A percentile compares a stretch with the other conserved stretches of the same genome.
phyloP scores from a whole-genome alignment of 2,329 filamentous ascomycete genomes.

The Ophiostoma australiae region DNA sequence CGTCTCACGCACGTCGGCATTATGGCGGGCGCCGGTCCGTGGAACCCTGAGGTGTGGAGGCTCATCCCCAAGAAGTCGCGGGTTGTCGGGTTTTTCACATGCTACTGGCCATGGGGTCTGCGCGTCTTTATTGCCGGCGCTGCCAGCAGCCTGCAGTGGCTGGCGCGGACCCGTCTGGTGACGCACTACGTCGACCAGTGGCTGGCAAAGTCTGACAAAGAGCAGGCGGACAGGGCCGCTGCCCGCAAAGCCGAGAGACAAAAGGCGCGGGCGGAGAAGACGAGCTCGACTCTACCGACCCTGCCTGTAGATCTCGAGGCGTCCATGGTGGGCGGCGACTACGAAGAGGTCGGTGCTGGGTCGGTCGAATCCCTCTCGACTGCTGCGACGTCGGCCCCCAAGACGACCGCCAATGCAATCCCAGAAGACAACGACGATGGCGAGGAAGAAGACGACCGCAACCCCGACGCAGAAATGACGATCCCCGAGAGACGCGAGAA shows the following conservation, averaged over 20 bases:
- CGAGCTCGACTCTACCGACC: conserved; percentile 22
- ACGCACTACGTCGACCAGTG: conserved; percentile 30
- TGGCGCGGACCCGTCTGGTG: conserved; percentile 28
- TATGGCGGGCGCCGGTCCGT: conserved; percentile 36
- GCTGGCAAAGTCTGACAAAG: conserved; percentile 43
- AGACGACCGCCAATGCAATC: neutral
- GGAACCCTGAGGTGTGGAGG: conserved; percentile 31
- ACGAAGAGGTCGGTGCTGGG: conserved; percentile 27
- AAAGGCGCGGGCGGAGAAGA: conserved; percentile 40
- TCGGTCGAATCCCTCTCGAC: conserved; percentile 19
- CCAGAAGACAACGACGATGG: conserved; percentile 1
- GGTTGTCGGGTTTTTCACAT: conserved; percentile 26
- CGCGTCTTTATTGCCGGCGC: conserved; percentile 25
- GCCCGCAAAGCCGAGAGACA: conserved; percentile 33
- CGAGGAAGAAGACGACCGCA: conserved; percentile 5
- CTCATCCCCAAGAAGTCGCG: conserved; percentile 31
- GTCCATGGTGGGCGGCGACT: conserved; percentile 14
- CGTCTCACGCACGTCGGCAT: conserved; percentile 37
- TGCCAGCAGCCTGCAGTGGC: conserved; percentile 28
- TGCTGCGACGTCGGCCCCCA: conserved; percentile 30
- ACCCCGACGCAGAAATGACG: conserved; percentile 16
- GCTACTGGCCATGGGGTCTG: conserved; percentile 30
- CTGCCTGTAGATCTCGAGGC: neutral
- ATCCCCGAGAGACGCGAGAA: conserved; percentile 30
- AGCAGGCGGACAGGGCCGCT: conserved; percentile 18